Evolutionary conservation across 768 basidiomycete genomes (phyloP).

Genomic region (Tephrocybe sp.): DNA sequence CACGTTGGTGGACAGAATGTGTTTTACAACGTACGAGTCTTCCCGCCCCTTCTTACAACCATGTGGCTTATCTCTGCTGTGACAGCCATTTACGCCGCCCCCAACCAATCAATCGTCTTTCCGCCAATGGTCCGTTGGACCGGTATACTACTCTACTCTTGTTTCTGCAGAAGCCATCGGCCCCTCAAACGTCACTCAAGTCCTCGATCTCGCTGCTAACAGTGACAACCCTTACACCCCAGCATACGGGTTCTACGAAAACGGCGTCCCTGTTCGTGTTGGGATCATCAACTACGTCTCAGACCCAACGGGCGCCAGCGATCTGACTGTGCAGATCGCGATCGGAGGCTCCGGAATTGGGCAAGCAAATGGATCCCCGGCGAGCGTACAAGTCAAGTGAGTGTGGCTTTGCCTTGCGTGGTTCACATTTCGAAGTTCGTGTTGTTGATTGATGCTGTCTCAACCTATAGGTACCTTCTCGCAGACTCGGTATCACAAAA

Average conservation of each 20-base stretch:
- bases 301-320: slow-evolving; percentile 57
- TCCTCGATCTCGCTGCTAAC: slow-evolving; percentile 64
- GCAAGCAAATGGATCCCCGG: slow-evolving; percentile 37
- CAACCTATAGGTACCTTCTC: slow-evolving; percentile 50
- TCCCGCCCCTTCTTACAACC: too few species aligned
- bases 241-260: slow-evolving; percentile 74
- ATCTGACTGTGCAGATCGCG: slow-evolving; percentile 51
- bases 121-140: slow-evolving; percentile 75
- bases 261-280: slow-evolving; percentile 57
- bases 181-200: slow-evolving; percentile 55
- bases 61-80: slow-evolving; percentile 38
- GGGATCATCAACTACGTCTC: slow-evolving; percentile 73
- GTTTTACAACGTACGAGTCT: slow-evolving; percentile 58
- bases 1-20: slow-evolving; percentile 66
- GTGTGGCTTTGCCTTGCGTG: slow-evolving; percentile 15
- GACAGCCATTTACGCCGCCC: slow-evolving; percentile 58
- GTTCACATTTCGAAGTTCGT: not conserved
- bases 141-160: slow-evolving; percentile 75
- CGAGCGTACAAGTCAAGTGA: slow-evolving; percentile 58
- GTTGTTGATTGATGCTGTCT: not conserved
- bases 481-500: slow-evolving; percentile 53
- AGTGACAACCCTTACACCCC: slow-evolving; percentile 56
- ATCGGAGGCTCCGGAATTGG: slow-evolving; percentile 43
- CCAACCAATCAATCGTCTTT: slow-evolving; percentile 58
- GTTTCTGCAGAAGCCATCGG: slow-evolving; percentile 71